Percentiles rank a stretch among this genome's conserved stretches.
phyloP scores from a whole-genome alignment of 2,329 filamentous ascomycete genomes.

The Ophiostoma australiae region DNA sequence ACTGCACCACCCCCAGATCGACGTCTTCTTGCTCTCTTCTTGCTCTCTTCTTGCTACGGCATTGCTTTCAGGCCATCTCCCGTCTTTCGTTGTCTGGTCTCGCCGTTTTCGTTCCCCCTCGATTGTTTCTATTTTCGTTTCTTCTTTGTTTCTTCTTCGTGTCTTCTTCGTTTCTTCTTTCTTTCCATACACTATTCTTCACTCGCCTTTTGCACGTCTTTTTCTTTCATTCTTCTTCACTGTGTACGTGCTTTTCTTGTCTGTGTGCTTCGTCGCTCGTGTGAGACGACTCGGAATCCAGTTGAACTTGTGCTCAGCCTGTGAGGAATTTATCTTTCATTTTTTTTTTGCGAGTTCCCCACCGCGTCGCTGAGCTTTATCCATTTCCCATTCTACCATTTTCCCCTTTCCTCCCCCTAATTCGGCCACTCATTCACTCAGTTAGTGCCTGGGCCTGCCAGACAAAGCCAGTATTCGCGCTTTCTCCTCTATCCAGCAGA shows the following conservation, averaged over 20 bases:
- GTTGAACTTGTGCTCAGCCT: background rate
- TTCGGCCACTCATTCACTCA: background rate
- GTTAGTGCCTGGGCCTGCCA: background rate
- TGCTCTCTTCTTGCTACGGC: background rate
- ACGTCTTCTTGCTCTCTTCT: background rate
- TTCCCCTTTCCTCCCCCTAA: slow-evolving; percentile 19
- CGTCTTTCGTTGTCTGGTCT: background rate
- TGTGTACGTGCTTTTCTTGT: background rate
- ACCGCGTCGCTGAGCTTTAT: slow-evolving; percentile 18
- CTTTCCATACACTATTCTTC: background rate
- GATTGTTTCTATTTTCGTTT: background rate
- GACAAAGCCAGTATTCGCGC: slow-evolving; percentile 17
- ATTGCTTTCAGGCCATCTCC: background rate
- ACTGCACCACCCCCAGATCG: background rate
- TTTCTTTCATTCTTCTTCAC: background rate
- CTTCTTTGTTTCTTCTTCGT: background rate
- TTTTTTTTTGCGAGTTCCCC: slow-evolving; percentile 18
- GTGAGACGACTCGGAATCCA: background rate
- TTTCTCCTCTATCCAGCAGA: slow-evolving; percentile 6
- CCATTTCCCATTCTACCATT: slow-evolving; percentile 12
- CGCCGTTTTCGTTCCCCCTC: background rate
- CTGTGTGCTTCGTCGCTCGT: background rate
- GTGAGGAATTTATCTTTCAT: slow-evolving; percentile 8
- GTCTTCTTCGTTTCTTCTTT: no score
- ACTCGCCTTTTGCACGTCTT: background rate